phyloP scores from a whole-genome alignment of 805 yeast genomes.

The Grigorovia jiainica region DNA sequence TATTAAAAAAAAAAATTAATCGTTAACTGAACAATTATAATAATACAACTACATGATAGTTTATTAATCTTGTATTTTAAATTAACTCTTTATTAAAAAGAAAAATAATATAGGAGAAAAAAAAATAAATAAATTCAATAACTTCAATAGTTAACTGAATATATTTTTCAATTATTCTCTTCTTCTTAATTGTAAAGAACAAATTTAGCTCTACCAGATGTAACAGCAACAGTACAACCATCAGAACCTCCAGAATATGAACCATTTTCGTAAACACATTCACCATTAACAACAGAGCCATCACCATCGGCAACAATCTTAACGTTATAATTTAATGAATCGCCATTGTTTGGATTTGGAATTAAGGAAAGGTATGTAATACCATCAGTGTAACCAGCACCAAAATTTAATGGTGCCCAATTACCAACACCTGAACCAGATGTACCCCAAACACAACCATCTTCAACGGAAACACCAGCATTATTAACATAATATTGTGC shows the following conservation, averaged over 20 bases:
- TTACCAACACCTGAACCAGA: slow-evolving; percentile 78
- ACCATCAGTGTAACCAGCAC: slow-evolving; percentile 75
- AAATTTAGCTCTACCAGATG: slow-evolving; percentile 73
- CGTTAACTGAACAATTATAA: background rate
- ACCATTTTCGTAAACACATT: slow-evolving; percentile 77
- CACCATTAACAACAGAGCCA: slow-evolving; percentile 56
- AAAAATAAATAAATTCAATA: background rate
- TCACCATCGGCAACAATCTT: slow-evolving; percentile 68
- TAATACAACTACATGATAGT: background rate
- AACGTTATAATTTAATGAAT: slow-evolving; percentile 62
- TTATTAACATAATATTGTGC: slow-evolving; percentile 97
- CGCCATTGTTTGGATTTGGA: slow-evolving; percentile 86
- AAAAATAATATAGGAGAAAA: background rate
- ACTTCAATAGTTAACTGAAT: background rate
- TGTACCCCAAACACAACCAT: slow-evolving; percentile 93
- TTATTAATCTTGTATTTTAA: too few species aligned
- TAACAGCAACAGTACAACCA: slow-evolving; percentile 92
- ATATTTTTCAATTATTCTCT: too few species aligned
- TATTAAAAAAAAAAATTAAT: background rate
- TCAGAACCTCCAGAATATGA: slow-evolving; percentile 45
- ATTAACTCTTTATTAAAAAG: too few species aligned
- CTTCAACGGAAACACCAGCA: slow-evolving; percentile 85
- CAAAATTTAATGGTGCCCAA: slow-evolving; percentile 97
- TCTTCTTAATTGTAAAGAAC: slow-evolving; percentile 48
- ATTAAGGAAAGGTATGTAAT: slow-evolving; percentile 79